Base-by-base conservation (phyloP, 163 green algal genomes). In the Scenedesmus sp. region DNA sequence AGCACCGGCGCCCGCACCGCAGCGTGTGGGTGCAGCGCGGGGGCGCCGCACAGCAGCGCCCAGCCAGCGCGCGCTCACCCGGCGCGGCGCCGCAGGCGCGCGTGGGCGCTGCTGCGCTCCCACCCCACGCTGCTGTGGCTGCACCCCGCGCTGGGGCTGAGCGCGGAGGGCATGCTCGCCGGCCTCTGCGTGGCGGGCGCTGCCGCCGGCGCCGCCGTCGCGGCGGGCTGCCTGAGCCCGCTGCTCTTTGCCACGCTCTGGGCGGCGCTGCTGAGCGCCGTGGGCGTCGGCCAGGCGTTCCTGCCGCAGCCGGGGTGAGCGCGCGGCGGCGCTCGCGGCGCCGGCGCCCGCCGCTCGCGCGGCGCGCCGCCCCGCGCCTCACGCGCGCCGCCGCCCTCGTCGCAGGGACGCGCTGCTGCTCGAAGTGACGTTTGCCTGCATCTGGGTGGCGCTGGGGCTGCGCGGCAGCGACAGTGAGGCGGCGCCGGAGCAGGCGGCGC, bases 401-500 rank as follows among this genome's bases (percentile, higher is more conserved):
- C 56, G 26, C 69, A 77, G 69, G 54, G 69, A 77, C 50, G 14
- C 22, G 26, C n/a, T 69, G 26, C n/a, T 77, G 69, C 69, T 77
- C 2, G 69, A 77, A 57, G 26, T 77, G 11, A 67, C 69, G 4
- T 77, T 77, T 45, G 69, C 69, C 22, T 57, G 33, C 54, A 77
- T 77, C 39, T 77, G 69, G 69, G 36, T 77, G 39, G 33, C 50
- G 22, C 36, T 31, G 11, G 22, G 28, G 22, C 22, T 58, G 42
- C n/a, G 26, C 22, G 22, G 39, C 39, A 47, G 31, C 42, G 42
- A 42, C 36, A 56, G 29, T 34, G 53, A 67, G 53, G 26, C 24
- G 28, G 15, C 34, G 57, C 26, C 60, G 18, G 22, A 42, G 34
- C 69, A 67, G 39, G 34, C 45, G 48, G 47, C 47, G 47, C 15